These are phyloP conservation scores for Caloboletus firmus DNA, from an alignment of 1,284 basidiomycete species.

Conservation along the genomic window DNA sequence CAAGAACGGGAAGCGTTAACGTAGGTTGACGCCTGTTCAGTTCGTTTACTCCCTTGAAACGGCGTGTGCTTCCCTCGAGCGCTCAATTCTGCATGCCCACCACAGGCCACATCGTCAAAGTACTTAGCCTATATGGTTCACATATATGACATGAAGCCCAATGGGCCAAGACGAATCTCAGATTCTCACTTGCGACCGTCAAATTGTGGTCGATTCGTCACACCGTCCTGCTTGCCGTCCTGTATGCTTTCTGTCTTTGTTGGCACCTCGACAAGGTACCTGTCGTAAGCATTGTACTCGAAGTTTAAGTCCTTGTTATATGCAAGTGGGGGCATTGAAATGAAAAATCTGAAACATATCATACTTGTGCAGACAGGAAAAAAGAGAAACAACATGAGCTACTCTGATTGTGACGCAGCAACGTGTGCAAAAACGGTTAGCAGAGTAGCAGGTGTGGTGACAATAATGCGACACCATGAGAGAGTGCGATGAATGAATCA, in stretches of 20 bases:
- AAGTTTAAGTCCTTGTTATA: not conserved
- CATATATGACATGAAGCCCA: constrained; percentile 2
- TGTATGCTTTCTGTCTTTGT: not conserved
- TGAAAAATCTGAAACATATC: constrained; percentile 14
- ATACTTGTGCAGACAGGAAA: constrained; percentile 21
- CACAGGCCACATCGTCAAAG: constrained; percentile 7
- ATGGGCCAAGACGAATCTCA: not conserved
- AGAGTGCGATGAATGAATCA: constrained; percentile 19
- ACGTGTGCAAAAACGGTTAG: constrained; percentile 16
- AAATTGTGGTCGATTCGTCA: not conserved
- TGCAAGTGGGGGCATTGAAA: constrained; percentile 1
- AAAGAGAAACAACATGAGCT: constrained; percentile 19
- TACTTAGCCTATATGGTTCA: not conserved
- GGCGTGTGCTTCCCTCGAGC: constrained; percentile 2
- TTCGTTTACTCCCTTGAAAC: not conserved
- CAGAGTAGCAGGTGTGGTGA: constrained; percentile 6
- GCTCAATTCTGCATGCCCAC: not conserved
- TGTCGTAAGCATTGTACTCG: not conserved
- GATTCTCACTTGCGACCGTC: not conserved
- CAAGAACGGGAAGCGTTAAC: constrained; percentile 24
- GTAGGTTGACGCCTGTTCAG: not conserved
- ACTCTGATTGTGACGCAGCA: constrained; percentile 8
- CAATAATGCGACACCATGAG: constrained; percentile 19
- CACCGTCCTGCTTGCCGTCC: not conserved
- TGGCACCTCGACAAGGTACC: not conserved